Percentiles rank a stretch among this genome's conserved stretches.
Evolutionary conservation across 2,329 filamentous ascomycete genomes (phyloP).

Genomic region (Acephala macrosclerotiorum): DNA sequence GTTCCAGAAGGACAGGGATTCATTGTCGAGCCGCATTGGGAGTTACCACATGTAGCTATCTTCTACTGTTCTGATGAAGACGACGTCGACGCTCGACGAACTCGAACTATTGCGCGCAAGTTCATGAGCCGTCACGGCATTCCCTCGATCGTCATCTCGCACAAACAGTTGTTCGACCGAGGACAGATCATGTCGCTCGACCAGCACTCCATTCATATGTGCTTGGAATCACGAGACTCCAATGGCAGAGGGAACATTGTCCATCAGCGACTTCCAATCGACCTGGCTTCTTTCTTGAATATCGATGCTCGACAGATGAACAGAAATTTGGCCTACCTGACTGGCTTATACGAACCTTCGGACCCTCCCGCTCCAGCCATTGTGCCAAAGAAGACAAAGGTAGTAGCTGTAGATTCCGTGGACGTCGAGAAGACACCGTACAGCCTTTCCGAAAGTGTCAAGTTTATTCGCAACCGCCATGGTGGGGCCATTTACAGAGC

Average conservation of each 20-base stretch:
- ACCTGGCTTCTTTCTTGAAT: slow-evolving; percentile 56
- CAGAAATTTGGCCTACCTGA: slow-evolving; percentile 58
- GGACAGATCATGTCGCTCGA: slow-evolving; percentile 47
- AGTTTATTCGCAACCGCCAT: slow-evolving; percentile 29
- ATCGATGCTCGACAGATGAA: slow-evolving; percentile 62
- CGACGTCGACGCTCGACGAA: slow-evolving; percentile 47
- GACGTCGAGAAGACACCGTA: slow-evolving; percentile 35
- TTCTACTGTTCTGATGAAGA: slow-evolving; percentile 57
- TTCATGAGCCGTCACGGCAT: slow-evolving; percentile 56
- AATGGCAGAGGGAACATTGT: slow-evolving; percentile 45
- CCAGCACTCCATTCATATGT: slow-evolving; percentile 55
- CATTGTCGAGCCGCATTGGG: slow-evolving; percentile 52
- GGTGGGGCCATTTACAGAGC: slow-evolving; percentile 36
- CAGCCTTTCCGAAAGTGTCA: slow-evolving; percentile 27
- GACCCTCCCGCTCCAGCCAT: slow-evolving; percentile 13
- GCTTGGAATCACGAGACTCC: slow-evolving; percentile 52
- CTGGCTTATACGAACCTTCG: slow-evolving; percentile 43
- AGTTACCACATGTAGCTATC: slow-evolving; percentile 57
- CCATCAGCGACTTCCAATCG: slow-evolving; percentile 55
- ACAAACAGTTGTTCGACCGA: slow-evolving; percentile 50
- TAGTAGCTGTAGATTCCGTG: slow-evolving; percentile 17
- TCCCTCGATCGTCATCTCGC: slow-evolving; percentile 57
- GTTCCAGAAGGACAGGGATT: slow-evolving; percentile 46
- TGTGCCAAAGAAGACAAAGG: slow-evolving; percentile 23
- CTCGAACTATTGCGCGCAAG: slow-evolving; percentile 51